A percentile compares a stretch with the other conserved stretches of the same genome.
phyloP scores from a whole-genome alignment of 305 asterid genomes.

The Fraxinus sp. region DNA sequence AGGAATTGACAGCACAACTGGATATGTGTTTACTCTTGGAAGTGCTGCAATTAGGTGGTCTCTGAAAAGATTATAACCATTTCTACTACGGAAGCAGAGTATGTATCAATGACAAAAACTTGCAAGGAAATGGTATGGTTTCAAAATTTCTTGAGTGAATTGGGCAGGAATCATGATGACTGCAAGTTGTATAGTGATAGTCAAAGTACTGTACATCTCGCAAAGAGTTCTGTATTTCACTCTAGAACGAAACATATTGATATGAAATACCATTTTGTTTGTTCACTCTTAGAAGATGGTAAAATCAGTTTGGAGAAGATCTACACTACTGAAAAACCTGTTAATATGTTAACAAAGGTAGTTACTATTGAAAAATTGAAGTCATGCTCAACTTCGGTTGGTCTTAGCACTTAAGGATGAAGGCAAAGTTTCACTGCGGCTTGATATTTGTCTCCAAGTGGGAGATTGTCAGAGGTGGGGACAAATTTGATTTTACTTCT shows the following conservation, averaged over 20 bases:
- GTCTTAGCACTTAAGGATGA: too few relatives aligned
- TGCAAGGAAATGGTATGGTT: neutral
- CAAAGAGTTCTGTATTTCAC: neutral
- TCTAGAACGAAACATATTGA: neutral
- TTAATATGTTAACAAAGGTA: too few relatives aligned
- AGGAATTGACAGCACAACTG: neutral
- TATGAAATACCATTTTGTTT: neutral
- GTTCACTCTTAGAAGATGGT: neutral
- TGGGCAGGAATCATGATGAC: neutral
- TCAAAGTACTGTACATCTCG: neutral
- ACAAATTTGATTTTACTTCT: too few relatives aligned
- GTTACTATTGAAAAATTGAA: too few relatives aligned
- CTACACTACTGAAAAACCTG: neutral
- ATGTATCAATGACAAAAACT: neutral
- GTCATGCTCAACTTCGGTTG: too few relatives aligned
- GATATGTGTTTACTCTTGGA: neutral
- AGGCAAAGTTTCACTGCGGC: too few relatives aligned
- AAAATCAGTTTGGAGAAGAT: neutral
- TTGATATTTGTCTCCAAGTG: too few relatives aligned
- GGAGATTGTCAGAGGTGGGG: too few relatives aligned
- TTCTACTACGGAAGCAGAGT: neutral
- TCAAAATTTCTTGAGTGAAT: neutral
- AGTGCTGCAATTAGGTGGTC: neutral
- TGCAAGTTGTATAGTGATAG: neutral
- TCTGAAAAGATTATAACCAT: neutral